phyloP scores from a whole-genome alignment of 768 basidiomycete genomes.

The Lentinula raphanica region DNA sequence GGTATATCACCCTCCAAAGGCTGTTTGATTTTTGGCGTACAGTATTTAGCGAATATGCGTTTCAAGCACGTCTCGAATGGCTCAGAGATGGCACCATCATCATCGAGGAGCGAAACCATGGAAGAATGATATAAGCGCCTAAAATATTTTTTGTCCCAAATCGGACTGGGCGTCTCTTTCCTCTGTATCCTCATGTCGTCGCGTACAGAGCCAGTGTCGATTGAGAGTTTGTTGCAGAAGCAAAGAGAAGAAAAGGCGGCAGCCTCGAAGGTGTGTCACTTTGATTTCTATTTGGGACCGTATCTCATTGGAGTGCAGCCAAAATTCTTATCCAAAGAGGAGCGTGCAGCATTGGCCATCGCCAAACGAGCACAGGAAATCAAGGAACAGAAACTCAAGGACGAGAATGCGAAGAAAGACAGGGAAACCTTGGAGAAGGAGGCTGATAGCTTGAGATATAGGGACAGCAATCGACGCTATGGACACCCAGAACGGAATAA shows the following conservation, averaged over 20 bases:
- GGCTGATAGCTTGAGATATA: slow-evolving; percentile 60
- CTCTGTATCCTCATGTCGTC: slow-evolving; percentile 34
- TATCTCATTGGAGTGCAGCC: slow-evolving; percentile 48
- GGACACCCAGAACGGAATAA: slow-evolving; percentile 47
- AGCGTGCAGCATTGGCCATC: slow-evolving; percentile 85
- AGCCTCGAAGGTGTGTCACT: slow-evolving; percentile 70
- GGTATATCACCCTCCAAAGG: slow-evolving; percentile 25
- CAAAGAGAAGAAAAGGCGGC: slow-evolving; percentile 88
- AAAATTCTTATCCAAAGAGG: slow-evolving; percentile 89
- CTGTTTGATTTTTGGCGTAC: slow-evolving; percentile 38
- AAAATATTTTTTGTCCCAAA: slow-evolving; percentile 9
- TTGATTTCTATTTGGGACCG: background rate
- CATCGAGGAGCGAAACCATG: slow-evolving; percentile 51
- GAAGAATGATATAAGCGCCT: slow-evolving; percentile 43
- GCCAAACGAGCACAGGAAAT: slow-evolving; percentile 84
- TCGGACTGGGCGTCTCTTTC: slow-evolving; percentile 16
- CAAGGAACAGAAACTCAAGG: slow-evolving; percentile 59
- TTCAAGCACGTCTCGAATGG: slow-evolving; percentile 62
- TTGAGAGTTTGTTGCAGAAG: slow-evolving; percentile 80
- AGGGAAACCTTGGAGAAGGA: slow-evolving; percentile 71
- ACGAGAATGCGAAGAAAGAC: slow-evolving; percentile 55
- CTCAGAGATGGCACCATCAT: slow-evolving; percentile 60
- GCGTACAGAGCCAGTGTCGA: slow-evolving; percentile 74
- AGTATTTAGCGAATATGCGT: slow-evolving; percentile 79
- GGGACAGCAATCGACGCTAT: slow-evolving; percentile 42